Evolutionary conservation across 2,329 filamentous ascomycete genomes (phyloP).

Genomic region (Fusarium tuaranense): DNA sequence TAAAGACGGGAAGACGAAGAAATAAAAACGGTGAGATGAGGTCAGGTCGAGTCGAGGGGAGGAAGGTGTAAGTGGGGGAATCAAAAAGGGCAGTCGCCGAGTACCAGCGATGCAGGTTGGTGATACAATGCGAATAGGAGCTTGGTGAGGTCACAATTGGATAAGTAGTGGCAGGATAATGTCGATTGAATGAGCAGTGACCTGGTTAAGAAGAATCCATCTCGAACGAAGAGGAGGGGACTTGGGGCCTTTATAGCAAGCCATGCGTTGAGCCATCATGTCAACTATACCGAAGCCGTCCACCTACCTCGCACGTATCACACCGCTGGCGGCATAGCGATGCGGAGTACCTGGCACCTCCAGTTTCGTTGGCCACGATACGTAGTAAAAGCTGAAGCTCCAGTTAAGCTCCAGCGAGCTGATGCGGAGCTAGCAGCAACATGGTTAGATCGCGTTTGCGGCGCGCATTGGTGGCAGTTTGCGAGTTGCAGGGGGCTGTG

Average conservation of each 20-base stretch:
- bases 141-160: neutral
- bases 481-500: conserved; percentile 28
- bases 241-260: conserved; percentile 36
- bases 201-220: neutral
- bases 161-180: neutral
- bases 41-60: neutral
- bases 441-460: conserved; percentile 26
- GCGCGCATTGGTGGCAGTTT: conserved; percentile 21
- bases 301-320: neutral
- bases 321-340: conserved; percentile 7
- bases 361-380: neutral
- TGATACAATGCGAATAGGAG: neutral
- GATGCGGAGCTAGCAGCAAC: conserved; percentile 15
- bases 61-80: conserved; percentile 18
- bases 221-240: neutral
- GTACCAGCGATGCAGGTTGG: conserved; percentile 5
- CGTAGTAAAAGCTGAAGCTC: neutral
- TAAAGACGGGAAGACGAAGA: neutral
- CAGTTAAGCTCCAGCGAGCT: conserved; percentile 7
- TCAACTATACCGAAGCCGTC: conserved; percentile 13
- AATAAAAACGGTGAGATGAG: neutral
- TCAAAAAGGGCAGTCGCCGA: conserved; percentile 13
- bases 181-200: neutral
- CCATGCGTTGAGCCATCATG: conserved; percentile 19
- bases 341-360: conserved; percentile 4